Conservation (phyloP, 306 rosid species). For the Senna tora region DNA sequence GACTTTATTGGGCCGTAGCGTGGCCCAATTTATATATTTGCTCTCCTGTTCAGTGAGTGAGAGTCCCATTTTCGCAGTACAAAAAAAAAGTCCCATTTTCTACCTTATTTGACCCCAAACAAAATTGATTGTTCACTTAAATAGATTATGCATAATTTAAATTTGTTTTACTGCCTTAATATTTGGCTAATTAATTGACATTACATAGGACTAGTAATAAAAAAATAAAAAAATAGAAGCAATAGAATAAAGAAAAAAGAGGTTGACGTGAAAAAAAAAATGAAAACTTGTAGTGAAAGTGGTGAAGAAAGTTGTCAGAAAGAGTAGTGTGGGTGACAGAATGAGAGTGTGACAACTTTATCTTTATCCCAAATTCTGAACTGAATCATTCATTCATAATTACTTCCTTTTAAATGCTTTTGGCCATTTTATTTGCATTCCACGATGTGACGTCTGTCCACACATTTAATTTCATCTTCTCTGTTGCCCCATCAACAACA, state of each 20-base stretch:
- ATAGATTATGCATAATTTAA: no score
- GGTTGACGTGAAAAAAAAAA: background rate
- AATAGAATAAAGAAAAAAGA: no score
- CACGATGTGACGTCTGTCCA: constrained; percentile 36
- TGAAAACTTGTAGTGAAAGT: background rate
- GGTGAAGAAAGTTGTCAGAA: constrained; percentile 15
- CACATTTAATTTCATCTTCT: constrained; percentile 22
- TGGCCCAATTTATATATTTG: constrained; percentile 1
- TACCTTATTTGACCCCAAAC: no score
- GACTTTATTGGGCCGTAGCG: background rate
- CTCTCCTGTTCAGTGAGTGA: background rate
- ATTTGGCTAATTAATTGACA: no score
- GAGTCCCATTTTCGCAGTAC: no score
- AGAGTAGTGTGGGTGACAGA: constrained; percentile 17
- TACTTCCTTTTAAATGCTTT: constrained; percentile 39
- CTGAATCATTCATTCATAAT: constrained; percentile 63
- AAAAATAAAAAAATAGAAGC: no score
- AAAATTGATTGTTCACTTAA: background rate
- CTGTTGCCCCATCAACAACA: background rate
- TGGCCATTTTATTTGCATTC: background rate
- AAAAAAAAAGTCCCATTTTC: no score
- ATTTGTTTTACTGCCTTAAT: no score
- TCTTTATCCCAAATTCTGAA: constrained; percentile 39
- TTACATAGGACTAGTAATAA: no score
- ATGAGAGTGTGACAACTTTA: constrained; percentile 18